Evolutionary conservation across 371 early-diverging fungal species (phyloP).

Genomic region (Mortierella polycephala): DNA sequence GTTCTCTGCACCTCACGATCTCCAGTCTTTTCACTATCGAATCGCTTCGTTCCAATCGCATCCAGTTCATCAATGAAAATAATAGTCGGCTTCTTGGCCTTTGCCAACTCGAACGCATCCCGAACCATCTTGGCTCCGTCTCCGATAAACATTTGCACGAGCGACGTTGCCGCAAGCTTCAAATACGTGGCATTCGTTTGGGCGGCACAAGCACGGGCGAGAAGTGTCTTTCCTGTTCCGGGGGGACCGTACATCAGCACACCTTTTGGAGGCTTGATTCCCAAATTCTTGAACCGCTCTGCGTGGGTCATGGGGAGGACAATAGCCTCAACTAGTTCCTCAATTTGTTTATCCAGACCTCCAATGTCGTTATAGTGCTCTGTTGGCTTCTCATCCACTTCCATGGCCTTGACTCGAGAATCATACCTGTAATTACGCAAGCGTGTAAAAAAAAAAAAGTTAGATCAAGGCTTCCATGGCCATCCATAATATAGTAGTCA

Average conservation of each 20-base stretch:
- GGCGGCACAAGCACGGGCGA: conserved; percentile 99
- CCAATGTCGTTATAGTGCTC: conserved; percentile 99
- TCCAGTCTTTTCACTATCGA: conserved; percentile 98
- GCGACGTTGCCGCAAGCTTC: conserved; percentile 98
- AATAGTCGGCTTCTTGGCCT: conserved; percentile 99
- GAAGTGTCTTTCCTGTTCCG: conserved; percentile 96
- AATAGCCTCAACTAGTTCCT: conserved; percentile 99
- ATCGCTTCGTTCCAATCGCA: conserved; percentile 99
- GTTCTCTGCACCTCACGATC: conserved; percentile 99
- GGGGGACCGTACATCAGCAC: conserved; percentile 99
- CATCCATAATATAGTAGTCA: too few species aligned
- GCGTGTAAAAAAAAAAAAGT: not conserved
- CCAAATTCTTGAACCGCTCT: conserved; percentile 96
- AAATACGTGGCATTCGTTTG: conserved; percentile 97
- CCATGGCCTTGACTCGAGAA: conserved; percentile 99
- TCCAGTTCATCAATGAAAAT: conserved; percentile 99
- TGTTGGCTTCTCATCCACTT: conserved; percentile 99
- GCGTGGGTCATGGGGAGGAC: conserved; percentile 98
- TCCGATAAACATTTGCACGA: conserved; percentile 99
- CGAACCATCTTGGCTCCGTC: conserved; percentile 99
- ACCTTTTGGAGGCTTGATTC: conserved; percentile 99
- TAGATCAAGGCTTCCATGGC: too few species aligned
- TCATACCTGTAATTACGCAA: conserved; percentile 78
- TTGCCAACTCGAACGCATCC: conserved; percentile 98
- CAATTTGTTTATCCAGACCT: conserved; percentile 99